Base-by-base conservation (phyloP, 2,329 filamentous ascomycete species). In the Nemania sp. region DNA sequence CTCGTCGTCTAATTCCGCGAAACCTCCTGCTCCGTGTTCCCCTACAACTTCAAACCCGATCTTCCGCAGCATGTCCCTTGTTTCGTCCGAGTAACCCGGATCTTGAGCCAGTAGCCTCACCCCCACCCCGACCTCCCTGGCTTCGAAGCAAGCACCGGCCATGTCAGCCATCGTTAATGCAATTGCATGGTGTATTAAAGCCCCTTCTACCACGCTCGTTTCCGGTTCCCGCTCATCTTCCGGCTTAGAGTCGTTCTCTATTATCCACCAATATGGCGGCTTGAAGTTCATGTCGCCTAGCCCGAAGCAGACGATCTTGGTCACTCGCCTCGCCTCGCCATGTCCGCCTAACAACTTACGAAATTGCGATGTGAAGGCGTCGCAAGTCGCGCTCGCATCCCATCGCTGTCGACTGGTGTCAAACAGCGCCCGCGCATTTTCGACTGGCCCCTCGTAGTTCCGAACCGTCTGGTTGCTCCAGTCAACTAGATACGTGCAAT, bases 1-100 rank as follows among this genome's bases (percentile, higher is more conserved):
- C n/a, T 72, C 57, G 5, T 74, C 69, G 57, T 79, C 73, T 1
- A 78, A 57, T 54, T 74, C 72, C 1, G 76, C 65, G 57, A 77
- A 79, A 3, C 73, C 76, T 48, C 66, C 68, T 5, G 69, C 65
- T 20, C 72, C 69, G 61, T 60, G 59, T 5, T 60, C 40, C n/a
- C 71, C 69, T 20, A 69, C 57, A 21, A 72, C 56, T 45, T 68
- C 58, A 51, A 72, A 70, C 10, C 69, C 67, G 54, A 58, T 39
- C 47, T 66, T 54, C 45, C 49, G 49, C 63, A 69, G 59, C 43
- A 69, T 51, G 6, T 61, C 53, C 48, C 65, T 67, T 25, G 61
- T 60, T 39, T 67, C 48, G 11, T 58, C 57, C 39, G 43, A 52
- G 40, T 71, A 71, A 15, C 29, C 45, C 32, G 68, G 69, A 55